These are phyloP conservation scores for Ascochyta rabiei DNA, from an alignment of 2,329 filamentous ascomycete genomes.

Conservation along the genomic window DNA sequence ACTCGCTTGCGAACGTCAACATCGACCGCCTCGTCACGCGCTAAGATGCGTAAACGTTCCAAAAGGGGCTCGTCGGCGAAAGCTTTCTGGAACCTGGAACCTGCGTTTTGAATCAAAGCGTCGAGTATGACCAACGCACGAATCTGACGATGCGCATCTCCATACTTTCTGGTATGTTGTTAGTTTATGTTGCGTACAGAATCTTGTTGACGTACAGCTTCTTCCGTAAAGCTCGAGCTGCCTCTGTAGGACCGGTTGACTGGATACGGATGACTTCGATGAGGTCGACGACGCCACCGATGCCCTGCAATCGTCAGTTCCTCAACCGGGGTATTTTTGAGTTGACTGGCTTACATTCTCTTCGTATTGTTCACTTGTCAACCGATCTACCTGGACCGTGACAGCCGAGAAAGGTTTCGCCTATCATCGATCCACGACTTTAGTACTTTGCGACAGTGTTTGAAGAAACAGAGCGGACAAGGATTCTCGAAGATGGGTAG, in stretches of 20 bases:
- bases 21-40: slow-evolving; percentile 83
- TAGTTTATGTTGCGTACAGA: slow-evolving; percentile 15
- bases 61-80: slow-evolving; percentile 92
- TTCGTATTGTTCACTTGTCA: slow-evolving; percentile 87
- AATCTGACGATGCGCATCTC: slow-evolving; percentile 89
- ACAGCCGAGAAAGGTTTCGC: slow-evolving; percentile 88
- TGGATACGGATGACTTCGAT: slow-evolving; percentile 94
- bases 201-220: slow-evolving; percentile 71
- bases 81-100: slow-evolving; percentile 80
- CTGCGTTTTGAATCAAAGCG: slow-evolving; percentile 92
- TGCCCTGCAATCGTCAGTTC: slow-evolving; percentile 52
- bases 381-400: slow-evolving; percentile 86
- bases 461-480: slow-evolving; percentile 36
- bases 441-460: slow-evolving; percentile 33
- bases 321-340: too few relatives aligned
- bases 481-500: slow-evolving; percentile 37
- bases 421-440: slow-evolving; percentile 36
- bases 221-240: slow-evolving; percentile 90
- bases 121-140: slow-evolving; percentile 88
- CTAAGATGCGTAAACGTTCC: slow-evolving; percentile 86
- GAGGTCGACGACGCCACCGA: slow-evolving; percentile 89
- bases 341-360: slow-evolving; percentile 63
- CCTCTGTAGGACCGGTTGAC: slow-evolving; percentile 82
- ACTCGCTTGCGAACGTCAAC: slow-evolving; percentile 87
- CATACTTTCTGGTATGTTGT: slow-evolving; percentile 74